Evolutionary conservation across 805 yeast species (phyloP), one percentile per base, ranked within the genome.

Genomic region (Wickerhamomyces alni): DNA sequence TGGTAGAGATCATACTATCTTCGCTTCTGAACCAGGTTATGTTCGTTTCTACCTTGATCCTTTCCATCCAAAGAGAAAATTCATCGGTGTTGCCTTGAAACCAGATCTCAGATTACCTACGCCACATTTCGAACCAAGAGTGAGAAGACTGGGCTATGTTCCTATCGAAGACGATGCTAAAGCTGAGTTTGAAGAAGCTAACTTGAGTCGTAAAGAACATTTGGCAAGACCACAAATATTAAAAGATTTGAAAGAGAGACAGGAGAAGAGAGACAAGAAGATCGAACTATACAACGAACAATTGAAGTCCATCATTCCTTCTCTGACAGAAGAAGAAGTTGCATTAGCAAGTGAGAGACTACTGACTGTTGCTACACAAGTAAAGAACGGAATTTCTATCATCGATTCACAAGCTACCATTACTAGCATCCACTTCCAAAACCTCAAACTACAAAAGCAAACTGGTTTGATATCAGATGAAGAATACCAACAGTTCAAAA

Each of bases 21-120:
- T 71, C 61, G 96, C 99, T 4, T 54, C 70, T 27, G 98, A 93
- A 58, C 96, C 96, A 3, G 99, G 99, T 19, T 87, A 69, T 59
- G 97, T 91, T 24, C 76, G 94, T 47, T 93, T 77, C 64, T 93
- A 93, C 63, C 66, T 82, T 44, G 96, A 93, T 67, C 98, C 99
- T 5, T 93, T 93, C 72, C 98, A 93, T 57, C 97, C 98, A 32
- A 77, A 79, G 59, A 79, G 97, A 58, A 83, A 80, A 57, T 87
- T 86, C 57, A 84, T 88, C 47, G 99, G 99, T 30, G 80, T 93
- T 29, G 88, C 95, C 0, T 70, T 93, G 37, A 66, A 65, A 29
- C 71, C 72, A 43, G 83, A 80, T 2, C 63, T 75, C 27, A 66
- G 69, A 44, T 72, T 91, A 28, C 99, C 99, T 31, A 79, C 87